These are phyloP conservation scores for Neoboletus brunneissimus DNA, from an alignment of 768 basidiomycete genomes.

Conservation along the genomic window DNA sequence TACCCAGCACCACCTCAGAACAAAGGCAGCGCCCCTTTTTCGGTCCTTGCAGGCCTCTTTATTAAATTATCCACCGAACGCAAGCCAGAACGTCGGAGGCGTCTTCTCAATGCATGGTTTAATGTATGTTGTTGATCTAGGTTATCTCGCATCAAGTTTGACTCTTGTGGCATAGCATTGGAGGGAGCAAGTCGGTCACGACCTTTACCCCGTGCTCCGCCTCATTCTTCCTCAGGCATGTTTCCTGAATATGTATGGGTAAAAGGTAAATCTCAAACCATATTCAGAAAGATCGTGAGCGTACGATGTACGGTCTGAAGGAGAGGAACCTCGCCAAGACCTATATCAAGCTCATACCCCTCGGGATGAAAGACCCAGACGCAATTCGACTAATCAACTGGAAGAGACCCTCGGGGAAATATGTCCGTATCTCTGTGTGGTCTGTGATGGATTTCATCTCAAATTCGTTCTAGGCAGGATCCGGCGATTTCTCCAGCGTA, in stretches of 20 bases:
- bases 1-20: slow-evolving; percentile 65
- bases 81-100: slow-evolving; percentile 71
- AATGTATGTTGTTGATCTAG: slow-evolving; percentile 48
- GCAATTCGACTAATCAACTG: slow-evolving; percentile 83
- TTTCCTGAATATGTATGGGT: background rate
- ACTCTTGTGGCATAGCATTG: slow-evolving; percentile 57
- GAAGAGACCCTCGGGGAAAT: slow-evolving; percentile 75
- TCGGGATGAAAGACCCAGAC: slow-evolving; percentile 77
- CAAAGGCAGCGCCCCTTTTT: slow-evolving; percentile 65
- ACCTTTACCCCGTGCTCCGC: slow-evolving; percentile 87
- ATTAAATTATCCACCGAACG: slow-evolving; percentile 69
- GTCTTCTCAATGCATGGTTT: slow-evolving; percentile 75
- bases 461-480: slow-evolving; percentile 48
- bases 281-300: slow-evolving; percentile 85
- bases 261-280: background rate
- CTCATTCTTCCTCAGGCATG: slow-evolving; percentile 85
- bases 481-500: slow-evolving; percentile 87
- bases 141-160: background rate
- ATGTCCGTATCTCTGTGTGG: slow-evolving; percentile 43
- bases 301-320: slow-evolving; percentile 90
- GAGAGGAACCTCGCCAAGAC: slow-evolving; percentile 92
- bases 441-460: background rate
- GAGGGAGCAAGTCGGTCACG: slow-evolving; percentile 80
- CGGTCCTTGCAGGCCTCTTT: slow-evolving; percentile 67
- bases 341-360: slow-evolving; percentile 85